Evolutionary conservation across 176 grass and related monocot species (phyloP), one percentile per base, ranked within the genome.

Genomic region (Carex scoparia): DNA sequence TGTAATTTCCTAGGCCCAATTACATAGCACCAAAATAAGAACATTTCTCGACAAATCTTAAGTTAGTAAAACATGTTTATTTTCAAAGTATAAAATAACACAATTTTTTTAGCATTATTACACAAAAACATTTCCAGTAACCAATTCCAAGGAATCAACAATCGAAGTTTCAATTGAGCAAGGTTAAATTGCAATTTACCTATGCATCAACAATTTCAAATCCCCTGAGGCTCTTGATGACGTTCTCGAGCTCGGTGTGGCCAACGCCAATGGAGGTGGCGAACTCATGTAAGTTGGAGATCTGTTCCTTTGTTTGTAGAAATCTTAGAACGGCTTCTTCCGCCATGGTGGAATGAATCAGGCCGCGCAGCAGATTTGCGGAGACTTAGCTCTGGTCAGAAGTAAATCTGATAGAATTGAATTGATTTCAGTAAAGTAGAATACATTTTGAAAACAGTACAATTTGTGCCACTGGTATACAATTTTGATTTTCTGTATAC

Each of bases 151-250:
- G 59, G 79, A 40, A 66, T 4, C 18, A 48, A 1, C 40, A 68
- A 51, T 83, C 37, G 18, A 42, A 51, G 30, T 35, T 68, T 4
- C 1, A 57, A 57, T 33, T 16, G 28, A 3, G 12, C 0, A 56
- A 78, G 74, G 53, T 33, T 33, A 2, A 30, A 28, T 33, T 78
- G 13, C 54, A 78, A 72, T 42, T 67, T 46, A 89, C 87, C 84
- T 76, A 64, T 2, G 84, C 76, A 30, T 95, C 87, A 16, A 99
- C 86, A 84, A 99, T 95, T 78, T 87, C 77, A 79, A 99, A 92
- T 31, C 93, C 93, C 49, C 79, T 81, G 78, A 99, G 96, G 19
- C 93, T 86, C 90, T 95, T 99, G 88, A 99, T 91, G 79, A 99
- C 84, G 79, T 90, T 86, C 87, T 91, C 91, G 56, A 99, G 78